Base-by-base conservation (phyloP, 768 basidiomycete species). In the Macrolepiota albuminosa region DNA sequence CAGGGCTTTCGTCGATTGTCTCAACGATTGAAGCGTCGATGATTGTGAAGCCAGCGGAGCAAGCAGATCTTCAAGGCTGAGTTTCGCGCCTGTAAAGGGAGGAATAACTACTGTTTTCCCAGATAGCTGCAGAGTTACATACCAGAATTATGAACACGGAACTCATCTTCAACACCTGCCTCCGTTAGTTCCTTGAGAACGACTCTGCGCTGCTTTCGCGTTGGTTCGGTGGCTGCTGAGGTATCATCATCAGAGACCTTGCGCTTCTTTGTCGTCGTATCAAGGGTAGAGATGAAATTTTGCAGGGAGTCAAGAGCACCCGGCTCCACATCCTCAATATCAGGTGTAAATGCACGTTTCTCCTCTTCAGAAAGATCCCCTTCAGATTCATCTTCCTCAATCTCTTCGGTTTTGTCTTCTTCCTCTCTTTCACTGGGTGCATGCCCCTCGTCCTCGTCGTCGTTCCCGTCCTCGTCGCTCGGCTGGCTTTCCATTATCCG, bases 131-230 rank as follows among this genome's bases (percentile, higher is more conserved):
- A 55, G 39, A 54, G 37, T 39, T n/a, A 66, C 66, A 54, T 67
- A 85, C 86, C 82, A 54, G 76, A 67, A 14, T 75, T 68, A 66
- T 77, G 77, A 46, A 83, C 82, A 11, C 82, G 84, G 68, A 94
- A 95, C 67, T 94, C 93, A 66, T 85, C 86, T 69, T 95, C 94
- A 34, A 80, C 81, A 6, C 91, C 93, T 33, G 86, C 84, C 66
- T 91, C 88, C 2, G 87, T 93, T 54, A 82, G 82, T 67, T 94
- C 93, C 57, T 81, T 75, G 54, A 93, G 68, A 1, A 83, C 73
- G 10, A 77, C 71, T 39, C 90, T 84, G 47, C 88, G 78, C 56
- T 68, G 67, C 68, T 88, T 89, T 54, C 78, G 74, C 16, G 72
- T 68, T 40, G 68, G 70, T 6, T 68, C 62, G 14, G 69, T 70